Evolutionary conservation across 805 yeast genomes (phyloP).

Genomic region (Candida berthetii): DNA sequence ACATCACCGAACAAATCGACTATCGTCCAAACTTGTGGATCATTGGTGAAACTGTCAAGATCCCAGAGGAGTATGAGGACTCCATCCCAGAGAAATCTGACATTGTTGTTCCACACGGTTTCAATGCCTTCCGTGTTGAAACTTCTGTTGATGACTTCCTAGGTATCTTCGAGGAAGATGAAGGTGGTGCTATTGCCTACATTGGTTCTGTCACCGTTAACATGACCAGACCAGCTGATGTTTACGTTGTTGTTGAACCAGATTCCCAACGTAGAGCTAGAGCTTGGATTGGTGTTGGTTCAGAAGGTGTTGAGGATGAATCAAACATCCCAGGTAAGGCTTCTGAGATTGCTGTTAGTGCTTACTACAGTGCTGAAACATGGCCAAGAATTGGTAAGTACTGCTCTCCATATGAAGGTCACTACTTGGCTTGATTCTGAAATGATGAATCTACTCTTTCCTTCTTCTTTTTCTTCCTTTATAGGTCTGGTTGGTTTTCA

Average conservation of each 20-base stretch:
- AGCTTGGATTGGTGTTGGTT: not conserved
- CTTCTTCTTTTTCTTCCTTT: too few relatives aligned
- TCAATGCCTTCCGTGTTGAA: not conserved
- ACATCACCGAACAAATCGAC: not conserved
- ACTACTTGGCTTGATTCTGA: too few relatives aligned
- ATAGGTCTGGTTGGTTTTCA: too few relatives aligned
- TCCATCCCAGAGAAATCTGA: not conserved
- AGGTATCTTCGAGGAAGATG: not conserved
- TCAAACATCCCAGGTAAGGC: not conserved
- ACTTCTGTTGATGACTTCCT: not conserved
- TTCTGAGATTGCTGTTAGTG: not conserved
- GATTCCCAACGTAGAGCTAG: not conserved
- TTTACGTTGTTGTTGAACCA: not conserved
- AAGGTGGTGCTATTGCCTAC: not conserved
- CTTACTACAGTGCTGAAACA: not conserved
- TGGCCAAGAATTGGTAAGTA: not conserved
- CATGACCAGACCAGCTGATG: not conserved
- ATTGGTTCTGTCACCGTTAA: not conserved
- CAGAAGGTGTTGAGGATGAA: not conserved
- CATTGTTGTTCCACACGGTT: not conserved
- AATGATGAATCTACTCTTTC: too few relatives aligned
- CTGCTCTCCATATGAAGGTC: not conserved
- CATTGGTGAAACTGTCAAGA: not conserved
- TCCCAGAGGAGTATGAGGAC: not conserved
- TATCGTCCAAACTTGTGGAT: not conserved